Conservation (phyloP, 768 basidiomycete genomes). For the Amanita polypyramis region DNA sequence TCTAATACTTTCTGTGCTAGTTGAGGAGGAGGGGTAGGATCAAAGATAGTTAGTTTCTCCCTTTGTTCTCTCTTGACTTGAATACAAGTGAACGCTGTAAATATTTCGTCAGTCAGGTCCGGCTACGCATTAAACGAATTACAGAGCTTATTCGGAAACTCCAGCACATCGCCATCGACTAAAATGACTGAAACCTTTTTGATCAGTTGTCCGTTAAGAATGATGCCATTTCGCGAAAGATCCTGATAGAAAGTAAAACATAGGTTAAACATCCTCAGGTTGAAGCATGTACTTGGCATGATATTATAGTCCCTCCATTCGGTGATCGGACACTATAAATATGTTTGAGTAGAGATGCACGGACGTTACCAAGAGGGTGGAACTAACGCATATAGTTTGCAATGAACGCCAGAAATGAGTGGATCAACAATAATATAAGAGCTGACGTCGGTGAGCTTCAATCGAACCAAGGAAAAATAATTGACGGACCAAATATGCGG, state of each 20-base stretch:
- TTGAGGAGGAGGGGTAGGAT: slow-evolving; percentile 48
- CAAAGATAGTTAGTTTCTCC: slow-evolving; percentile 46
- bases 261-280: neutral
- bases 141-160: slow-evolving; percentile 62
- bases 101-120: neutral
- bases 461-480: slow-evolving; percentile 14
- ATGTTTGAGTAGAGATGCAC: slow-evolving; percentile 1
- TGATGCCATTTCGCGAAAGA: slow-evolving; percentile 64
- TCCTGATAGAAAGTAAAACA: slow-evolving; percentile 35
- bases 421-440: slow-evolving; percentile 56
- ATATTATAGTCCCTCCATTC: slow-evolving; percentile 63
- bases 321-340: slow-evolving; percentile 51
- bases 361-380: neutral
- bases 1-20: slow-evolving; percentile 41
- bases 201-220: slow-evolving; percentile 60
- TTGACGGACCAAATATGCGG: slow-evolving; percentile 46
- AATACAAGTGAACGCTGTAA: slow-evolving; percentile 57
- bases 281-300: slow-evolving; percentile 50
- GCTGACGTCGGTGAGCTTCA: slow-evolving; percentile 17
- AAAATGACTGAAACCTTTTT: slow-evolving; percentile 59
- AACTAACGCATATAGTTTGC: slow-evolving; percentile 70
- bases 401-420: slow-evolving; percentile 62
- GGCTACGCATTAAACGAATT: slow-evolving; percentile 3
- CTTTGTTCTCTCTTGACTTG: slow-evolving; percentile 43
- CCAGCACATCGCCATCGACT: slow-evolving; percentile 65